Evolutionary conservation across 495 filamentous ascomycete genomes (phyloP).

Genomic region (Podospora comata): DNA sequence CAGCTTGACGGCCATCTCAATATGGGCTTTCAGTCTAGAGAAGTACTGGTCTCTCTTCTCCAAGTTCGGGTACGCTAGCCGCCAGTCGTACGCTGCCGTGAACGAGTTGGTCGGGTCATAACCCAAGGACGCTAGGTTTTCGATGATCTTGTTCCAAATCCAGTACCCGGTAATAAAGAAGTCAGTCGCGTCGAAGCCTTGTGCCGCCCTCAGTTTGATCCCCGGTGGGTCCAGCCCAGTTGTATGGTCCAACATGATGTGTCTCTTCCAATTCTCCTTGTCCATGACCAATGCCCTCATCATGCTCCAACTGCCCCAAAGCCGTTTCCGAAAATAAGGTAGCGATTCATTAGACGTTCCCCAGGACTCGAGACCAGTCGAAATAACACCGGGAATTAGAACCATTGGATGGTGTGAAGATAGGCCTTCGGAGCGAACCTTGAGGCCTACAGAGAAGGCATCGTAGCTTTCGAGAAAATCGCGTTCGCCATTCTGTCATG

Average conservation of each 20-base stretch:
- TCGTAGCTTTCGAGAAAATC: conserved; percentile 82
- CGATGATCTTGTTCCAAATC: conserved; percentile 99
- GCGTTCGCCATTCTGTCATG: conserved; percentile 68
- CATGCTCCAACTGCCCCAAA: conserved; percentile 99
- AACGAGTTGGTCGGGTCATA: conserved; percentile 96
- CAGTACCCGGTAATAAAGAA: conserved; percentile 89
- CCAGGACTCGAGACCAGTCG: conserved; percentile 95
- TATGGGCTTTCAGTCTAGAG: conserved; percentile 79
- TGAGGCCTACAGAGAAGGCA: conserved; percentile 83
- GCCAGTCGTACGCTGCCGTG: conserved; percentile 95
- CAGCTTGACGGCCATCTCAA: conserved; percentile 72
- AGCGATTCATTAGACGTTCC: conserved; percentile 76
- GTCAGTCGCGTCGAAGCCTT: conserved; percentile 98
- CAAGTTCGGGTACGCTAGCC: conserved; percentile 85
- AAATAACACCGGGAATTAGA: conserved; percentile 97
- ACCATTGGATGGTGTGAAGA: conserved; percentile 83
- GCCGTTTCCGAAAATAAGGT: conserved; percentile 85
- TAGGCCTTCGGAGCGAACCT: conserved; percentile 78
- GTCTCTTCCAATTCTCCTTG: conserved; percentile 89
- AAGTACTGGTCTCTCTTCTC: conserved; percentile 93
- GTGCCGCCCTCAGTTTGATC: conserved; percentile 89
- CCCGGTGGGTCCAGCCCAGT: conserved; percentile 90
- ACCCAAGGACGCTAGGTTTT: conserved; percentile 91
- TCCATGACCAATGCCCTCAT: conserved; percentile 91
- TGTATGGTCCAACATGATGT: conserved; percentile 91